Base-by-base conservation (phyloP, 2,329 filamentous ascomycete species). In the Fonsecaea monophora region DNA sequence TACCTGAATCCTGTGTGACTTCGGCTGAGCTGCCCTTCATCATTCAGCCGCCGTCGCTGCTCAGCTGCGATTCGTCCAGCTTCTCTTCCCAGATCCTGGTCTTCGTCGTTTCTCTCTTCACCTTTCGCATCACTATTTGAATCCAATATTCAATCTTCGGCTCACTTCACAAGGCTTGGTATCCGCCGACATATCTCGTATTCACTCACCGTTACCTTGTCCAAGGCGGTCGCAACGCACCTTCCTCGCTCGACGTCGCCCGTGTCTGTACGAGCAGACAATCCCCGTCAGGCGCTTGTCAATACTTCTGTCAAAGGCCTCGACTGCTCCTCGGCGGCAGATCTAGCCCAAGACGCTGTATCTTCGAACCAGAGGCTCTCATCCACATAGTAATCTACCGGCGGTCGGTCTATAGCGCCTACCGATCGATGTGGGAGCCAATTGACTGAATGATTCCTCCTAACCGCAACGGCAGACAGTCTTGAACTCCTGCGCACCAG, bases 401-500 rank as follows among this genome's bases (percentile, higher is more conserved):
- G 12, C 9, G 1, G 18, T 30, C 9, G 45, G 13, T 7, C 18
- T 13, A 21, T 30, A 30, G 21, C 25, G 7, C 21, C 9, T 50
- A 18, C 4, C 10, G 12, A 50, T 50, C 21, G 21, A 15, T 13
- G 10, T 25, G 25, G 21, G 21, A 50, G 45, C 21, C 45, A 30
- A 10, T 3, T 25, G 18, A 50, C 21, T 25, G 21, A 21, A n/a
- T 10, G 9, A 40, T 37, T 7, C 15, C 12, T 34, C n/a, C n/a
- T 9, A 32, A 12, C 42, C n/a, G 30, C 42, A 9, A 60, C 40
- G 15, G 32, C 59, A 53, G 35, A 30, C n/a, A 8, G 9, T 30
- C n/a, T 61, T 35, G 25, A 60, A 60, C 18, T 3, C 15, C 40
- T 53, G 54, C 66, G 62, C 58, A 60, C 54, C 25, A 53, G 35